Conservation (phyloP, 1,284 basidiomycete species). For the Ustilago loliicola region DNA sequence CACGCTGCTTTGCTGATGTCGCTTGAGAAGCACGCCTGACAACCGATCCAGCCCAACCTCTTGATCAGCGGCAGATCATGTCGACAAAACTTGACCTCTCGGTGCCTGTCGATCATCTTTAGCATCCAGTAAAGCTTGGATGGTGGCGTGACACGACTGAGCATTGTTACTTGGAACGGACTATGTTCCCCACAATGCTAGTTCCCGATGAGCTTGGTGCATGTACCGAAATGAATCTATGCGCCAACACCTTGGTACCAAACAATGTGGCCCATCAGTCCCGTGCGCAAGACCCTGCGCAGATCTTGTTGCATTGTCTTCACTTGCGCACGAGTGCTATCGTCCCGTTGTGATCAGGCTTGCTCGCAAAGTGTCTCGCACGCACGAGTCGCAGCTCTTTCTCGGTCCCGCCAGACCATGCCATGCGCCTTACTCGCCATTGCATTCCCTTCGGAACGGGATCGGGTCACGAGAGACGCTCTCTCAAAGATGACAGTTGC, state of each 20-base stretch:
- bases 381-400: background rate
- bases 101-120: background rate
- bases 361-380: background rate
- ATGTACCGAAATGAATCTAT: background rate
- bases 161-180: background rate
- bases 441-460: background rate
- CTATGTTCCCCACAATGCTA: background rate
- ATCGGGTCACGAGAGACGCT: background rate
- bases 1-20: background rate
- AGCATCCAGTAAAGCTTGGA: background rate
- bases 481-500: background rate
- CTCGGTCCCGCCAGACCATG: background rate
- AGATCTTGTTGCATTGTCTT: background rate
- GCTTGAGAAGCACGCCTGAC: constrained; percentile 3
- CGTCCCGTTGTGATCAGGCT: background rate
- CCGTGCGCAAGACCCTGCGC: background rate
- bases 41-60: background rate
- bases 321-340: background rate
- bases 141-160: background rate
- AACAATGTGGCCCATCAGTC: background rate
- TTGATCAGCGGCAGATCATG: background rate
- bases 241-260: background rate
- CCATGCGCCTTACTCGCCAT: background rate
- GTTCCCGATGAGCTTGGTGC: background rate
- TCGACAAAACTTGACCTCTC: background rate